A percentile compares a stretch with the other conserved stretches of the same genome.
Conservation (phyloP, 2,329 filamentous ascomycete species). For the Polychaeton citri region DNA sequence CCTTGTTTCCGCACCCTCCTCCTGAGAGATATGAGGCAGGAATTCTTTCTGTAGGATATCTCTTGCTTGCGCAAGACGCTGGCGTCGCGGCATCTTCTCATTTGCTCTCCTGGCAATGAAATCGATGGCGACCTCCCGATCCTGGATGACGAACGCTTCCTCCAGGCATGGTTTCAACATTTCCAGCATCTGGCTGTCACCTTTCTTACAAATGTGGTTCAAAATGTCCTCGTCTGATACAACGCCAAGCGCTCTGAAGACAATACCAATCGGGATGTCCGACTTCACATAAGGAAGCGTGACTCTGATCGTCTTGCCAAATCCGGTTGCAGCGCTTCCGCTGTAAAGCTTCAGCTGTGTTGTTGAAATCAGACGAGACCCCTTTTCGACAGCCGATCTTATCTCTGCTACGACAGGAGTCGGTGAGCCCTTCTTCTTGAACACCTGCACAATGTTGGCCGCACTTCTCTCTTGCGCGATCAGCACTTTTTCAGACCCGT, state of each 20-base stretch:
- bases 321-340: constrained; percentile 19
- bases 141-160: constrained; percentile 91
- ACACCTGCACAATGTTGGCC: constrained; percentile 97
- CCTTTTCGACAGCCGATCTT: constrained; percentile 89
- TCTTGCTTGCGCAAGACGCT: constrained; percentile 80
- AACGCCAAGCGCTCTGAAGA: constrained; percentile 88
- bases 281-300: constrained; percentile 88
- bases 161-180: constrained; percentile 96
- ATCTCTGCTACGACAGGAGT: constrained; percentile 94
- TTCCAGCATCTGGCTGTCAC: constrained; percentile 93
- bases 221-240: constrained; percentile 97
- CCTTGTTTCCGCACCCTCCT: constrained; percentile 82
- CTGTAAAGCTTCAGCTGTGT: constrained; percentile 74
- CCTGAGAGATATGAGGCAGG: constrained; percentile 89
- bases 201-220: constrained; percentile 91
- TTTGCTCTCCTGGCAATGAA: constrained; percentile 89
- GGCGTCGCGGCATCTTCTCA: constrained; percentile 62
- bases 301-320: constrained; percentile 78
- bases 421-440: constrained; percentile 93
- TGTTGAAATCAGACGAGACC: constrained; percentile 84
- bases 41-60: constrained; percentile 97
- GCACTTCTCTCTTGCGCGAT: constrained; percentile 96
- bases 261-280: constrained; percentile 85
- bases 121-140: constrained; percentile 84
- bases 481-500: constrained; percentile 94